These are phyloP conservation scores for Annona cherimola DNA, from an alignment of 164 flowering plant genomes.

Conservation along the genomic window DNA sequence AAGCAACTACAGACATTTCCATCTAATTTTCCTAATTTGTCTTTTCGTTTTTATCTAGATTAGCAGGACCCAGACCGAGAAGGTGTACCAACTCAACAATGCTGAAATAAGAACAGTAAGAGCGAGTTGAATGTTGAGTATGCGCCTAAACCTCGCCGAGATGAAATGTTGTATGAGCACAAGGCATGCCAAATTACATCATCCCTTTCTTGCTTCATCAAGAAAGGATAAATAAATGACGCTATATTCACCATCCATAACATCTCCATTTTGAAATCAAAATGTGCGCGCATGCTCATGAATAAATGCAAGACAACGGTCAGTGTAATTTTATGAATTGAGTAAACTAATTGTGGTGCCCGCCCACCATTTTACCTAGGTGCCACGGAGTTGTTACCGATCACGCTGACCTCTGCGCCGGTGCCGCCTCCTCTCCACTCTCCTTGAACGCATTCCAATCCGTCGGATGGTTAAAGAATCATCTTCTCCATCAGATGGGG, in stretches of 20 bases:
- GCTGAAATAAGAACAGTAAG: too few relatives aligned
- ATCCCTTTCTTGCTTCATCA: not conserved
- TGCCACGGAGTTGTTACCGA: conserved; percentile 2
- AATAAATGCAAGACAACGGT: not conserved
- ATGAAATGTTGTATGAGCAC: conserved; percentile 1
- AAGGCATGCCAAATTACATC: conserved; percentile 1
- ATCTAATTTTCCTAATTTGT: too few relatives aligned
- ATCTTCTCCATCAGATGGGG: conserved; percentile 12
- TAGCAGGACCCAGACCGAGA: too few relatives aligned
- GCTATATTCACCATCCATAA: not conserved
- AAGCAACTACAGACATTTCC: too few relatives aligned
- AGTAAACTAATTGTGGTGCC: not conserved
- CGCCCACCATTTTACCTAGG: conserved; percentile 1
- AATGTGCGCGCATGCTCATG: not conserved
- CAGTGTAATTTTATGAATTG: not conserved
- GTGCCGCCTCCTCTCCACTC: conserved; percentile 21
- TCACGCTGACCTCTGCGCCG: conserved; percentile 18
- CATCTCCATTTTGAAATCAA: not conserved
- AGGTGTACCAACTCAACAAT: too few relatives aligned
- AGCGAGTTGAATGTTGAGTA: too few relatives aligned
- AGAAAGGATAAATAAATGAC: not conserved
- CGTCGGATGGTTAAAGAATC: conserved; percentile 1
- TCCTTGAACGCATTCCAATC: conserved; percentile 14
- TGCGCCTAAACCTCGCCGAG: too few relatives aligned
- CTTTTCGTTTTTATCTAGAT: too few relatives aligned